Evolutionary conservation across 75 land plant species (phyloP).

Genomic region (Selaginella tamariscina): DNA sequence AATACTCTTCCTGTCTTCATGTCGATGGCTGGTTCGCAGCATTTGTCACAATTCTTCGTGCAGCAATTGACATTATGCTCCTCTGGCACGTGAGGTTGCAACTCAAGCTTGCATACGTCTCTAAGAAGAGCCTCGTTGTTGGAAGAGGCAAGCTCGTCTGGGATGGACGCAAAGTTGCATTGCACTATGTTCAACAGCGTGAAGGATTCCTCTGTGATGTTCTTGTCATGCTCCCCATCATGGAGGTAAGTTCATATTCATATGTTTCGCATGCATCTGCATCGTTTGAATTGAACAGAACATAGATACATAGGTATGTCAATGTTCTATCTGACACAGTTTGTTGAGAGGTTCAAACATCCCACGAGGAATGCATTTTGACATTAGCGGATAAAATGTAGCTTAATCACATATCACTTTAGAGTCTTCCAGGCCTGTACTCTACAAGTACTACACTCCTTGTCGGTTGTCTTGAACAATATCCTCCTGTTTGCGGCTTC

Average conservation of each 20-base stretch:
- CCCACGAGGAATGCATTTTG: no score
- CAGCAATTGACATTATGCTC: not conserved
- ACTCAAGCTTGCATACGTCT: conserved; percentile 6
- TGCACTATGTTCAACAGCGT: not conserved
- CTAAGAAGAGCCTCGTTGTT: conserved; percentile 5
- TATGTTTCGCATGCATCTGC: no score
- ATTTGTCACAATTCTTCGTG: not conserved
- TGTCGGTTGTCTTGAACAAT: no score
- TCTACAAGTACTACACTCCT: no score
- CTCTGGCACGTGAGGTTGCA: conserved; percentile 10
- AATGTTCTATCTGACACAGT: no score
- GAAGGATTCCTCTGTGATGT: conserved; percentile 3
- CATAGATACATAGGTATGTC: not conserved
- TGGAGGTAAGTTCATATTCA: not conserved
- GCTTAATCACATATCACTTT: no score
- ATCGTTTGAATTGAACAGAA: not conserved
- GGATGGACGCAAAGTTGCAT: conserved; percentile 3
- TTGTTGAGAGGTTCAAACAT: no score
- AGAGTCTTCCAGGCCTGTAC: no score
- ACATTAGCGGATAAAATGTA: no score
- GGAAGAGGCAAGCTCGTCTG: conserved; percentile 7
- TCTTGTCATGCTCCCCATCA: conserved; percentile 2
- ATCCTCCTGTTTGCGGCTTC: no score
- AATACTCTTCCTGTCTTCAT: conserved; percentile 12
- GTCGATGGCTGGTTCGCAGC: conserved; percentile 3